phyloP scores from a whole-genome alignment of 768 basidiomycete genomes.

The Lactifluus volemus region DNA sequence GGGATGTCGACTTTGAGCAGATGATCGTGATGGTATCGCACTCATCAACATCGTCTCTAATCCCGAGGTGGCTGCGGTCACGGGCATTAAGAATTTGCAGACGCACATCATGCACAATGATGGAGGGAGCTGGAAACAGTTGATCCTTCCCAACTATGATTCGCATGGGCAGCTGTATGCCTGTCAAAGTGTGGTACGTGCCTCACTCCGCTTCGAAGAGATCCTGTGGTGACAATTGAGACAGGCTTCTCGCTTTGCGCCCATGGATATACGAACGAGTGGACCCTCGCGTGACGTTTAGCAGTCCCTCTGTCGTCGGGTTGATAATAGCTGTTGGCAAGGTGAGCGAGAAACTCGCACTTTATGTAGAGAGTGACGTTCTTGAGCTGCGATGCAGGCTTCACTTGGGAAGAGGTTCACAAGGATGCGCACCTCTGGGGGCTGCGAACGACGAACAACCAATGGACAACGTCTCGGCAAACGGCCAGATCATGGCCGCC shows the following conservation, averaged over 20 bases:
- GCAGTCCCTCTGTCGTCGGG: slow-evolving; percentile 85
- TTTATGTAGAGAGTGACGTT: slow-evolving; percentile 89
- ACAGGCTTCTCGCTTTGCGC: slow-evolving; percentile 77
- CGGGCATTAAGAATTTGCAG: slow-evolving; percentile 67
- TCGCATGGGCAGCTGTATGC: slow-evolving; percentile 64
- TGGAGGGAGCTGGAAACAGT: slow-evolving; percentile 85
- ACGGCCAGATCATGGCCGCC: slow-evolving; percentile 65
- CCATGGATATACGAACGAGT: slow-evolving; percentile 93
- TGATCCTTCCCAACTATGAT: slow-evolving; percentile 68
- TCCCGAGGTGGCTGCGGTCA: slow-evolving; percentile 60
- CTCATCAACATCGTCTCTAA: slow-evolving; percentile 87
- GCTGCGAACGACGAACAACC: slow-evolving; percentile 95
- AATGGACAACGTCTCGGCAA: slow-evolving; percentile 73
- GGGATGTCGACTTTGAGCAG: slow-evolving; percentile 97
- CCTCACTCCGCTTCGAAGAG: neutral
- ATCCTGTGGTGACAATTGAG: neutral
- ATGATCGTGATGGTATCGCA: slow-evolving; percentile 94
- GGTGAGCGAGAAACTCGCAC: slow-evolving; percentile 74
- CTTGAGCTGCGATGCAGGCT: slow-evolving; percentile 92
- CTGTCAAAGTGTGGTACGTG: slow-evolving; percentile 58
- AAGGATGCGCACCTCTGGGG: slow-evolving; percentile 98
- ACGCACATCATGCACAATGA: slow-evolving; percentile 95
- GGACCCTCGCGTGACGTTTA: slow-evolving; percentile 89
- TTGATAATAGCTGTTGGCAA: slow-evolving; percentile 95
- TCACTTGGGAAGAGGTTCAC: slow-evolving; percentile 97